Evolutionary conservation across 2,329 filamentous ascomycete species (phyloP).

Genomic region (Ascochyta rabiei): DNA sequence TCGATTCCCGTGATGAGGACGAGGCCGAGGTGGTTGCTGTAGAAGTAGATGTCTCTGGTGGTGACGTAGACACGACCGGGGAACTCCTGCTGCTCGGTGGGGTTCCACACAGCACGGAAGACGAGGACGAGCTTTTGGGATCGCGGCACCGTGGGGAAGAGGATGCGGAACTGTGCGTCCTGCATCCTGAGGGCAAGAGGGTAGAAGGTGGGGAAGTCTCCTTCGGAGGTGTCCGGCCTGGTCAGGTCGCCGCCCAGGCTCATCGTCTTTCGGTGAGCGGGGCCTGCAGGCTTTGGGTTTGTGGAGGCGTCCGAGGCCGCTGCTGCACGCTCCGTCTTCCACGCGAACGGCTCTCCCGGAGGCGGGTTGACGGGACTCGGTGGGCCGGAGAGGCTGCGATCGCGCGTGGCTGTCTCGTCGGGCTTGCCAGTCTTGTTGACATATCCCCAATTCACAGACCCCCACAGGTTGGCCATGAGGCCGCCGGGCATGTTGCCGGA

Average conservation of each 20-base stretch:
- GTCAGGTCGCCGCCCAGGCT: conserved; percentile 55
- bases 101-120: conserved; percentile 89
- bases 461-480: conserved; percentile 93
- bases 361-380: conserved; percentile 41
- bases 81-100: conserved; percentile 76
- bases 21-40: conserved; percentile 91
- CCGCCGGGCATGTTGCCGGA: conserved; percentile 77
- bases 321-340: conserved; percentile 14
- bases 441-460: conserved; percentile 80
- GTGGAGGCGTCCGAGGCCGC: conserved; percentile 14
- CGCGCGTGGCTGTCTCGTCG: conserved; percentile 48
- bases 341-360: conserved; percentile 27
- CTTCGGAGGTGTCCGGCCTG: conserved; percentile 27
- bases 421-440: conserved; percentile 66
- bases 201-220: conserved; percentile 74
- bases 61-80: conserved; percentile 89
- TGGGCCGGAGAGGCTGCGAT: conserved; percentile 42
- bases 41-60: conserved; percentile 88
- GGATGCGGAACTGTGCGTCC: conserved; percentile 88
- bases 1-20: conserved; percentile 81
- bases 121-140: conserved; percentile 88
- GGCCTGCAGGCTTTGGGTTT: conserved; percentile 17
- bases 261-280: conserved; percentile 61
- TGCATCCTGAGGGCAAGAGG: conserved; percentile 82
- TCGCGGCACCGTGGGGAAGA: conserved; percentile 80